Evolutionary conservation across 257 asterid species (phyloP), one percentile per base, ranked within the genome.

Genomic region (Misopates orontium): DNA sequence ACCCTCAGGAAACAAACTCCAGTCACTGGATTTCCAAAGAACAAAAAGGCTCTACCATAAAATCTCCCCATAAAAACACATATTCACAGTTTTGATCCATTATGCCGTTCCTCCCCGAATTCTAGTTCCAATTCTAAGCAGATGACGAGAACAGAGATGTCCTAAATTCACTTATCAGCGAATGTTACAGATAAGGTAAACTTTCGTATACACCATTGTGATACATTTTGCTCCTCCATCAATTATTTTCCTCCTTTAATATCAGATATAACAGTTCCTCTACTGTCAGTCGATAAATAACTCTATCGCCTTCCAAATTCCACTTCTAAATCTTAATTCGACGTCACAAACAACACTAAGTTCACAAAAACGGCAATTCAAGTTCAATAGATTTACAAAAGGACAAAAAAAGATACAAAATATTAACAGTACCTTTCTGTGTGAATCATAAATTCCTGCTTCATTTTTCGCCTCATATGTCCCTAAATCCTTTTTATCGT

Each of bases 361-460:
- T 20, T 1, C 23, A 10, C 21, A 16, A 0, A 52, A 20, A 24
- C 19, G 48, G 7, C 21, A 48, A 48, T 48, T 48, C 54, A 16
- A 19, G 20, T 48, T 5, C 39, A 22, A 7, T 23, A 21, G 14
- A 54, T 2, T 2, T 28, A 2, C 3, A 2, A 28, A 25, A 0
- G 1, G 20, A 60, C 24, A 54, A 8, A 28, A 54, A 8, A 20
- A 12, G 52, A 24, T 32, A 65, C 10, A 52, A 31, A 20, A n/a
- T 32, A 55, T 20, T 10, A 52, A 25, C 68, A 60, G 40, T 52
- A 78, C 83, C 80, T 78, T 64, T 54, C 69, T 67, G 42, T 52
- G 54, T 31, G 68, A 36, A 67, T 45, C 20, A 53, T 19, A 50
- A 48, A 47, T 70, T 66, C 45, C 76, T 32, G 51, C 67, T 15